A percentile compares a stretch with the other conserved stretches of the same genome.
Evolutionary conservation across 2,329 filamentous ascomycete genomes (phyloP).

Genomic region (Corinectria fuckeliana): DNA sequence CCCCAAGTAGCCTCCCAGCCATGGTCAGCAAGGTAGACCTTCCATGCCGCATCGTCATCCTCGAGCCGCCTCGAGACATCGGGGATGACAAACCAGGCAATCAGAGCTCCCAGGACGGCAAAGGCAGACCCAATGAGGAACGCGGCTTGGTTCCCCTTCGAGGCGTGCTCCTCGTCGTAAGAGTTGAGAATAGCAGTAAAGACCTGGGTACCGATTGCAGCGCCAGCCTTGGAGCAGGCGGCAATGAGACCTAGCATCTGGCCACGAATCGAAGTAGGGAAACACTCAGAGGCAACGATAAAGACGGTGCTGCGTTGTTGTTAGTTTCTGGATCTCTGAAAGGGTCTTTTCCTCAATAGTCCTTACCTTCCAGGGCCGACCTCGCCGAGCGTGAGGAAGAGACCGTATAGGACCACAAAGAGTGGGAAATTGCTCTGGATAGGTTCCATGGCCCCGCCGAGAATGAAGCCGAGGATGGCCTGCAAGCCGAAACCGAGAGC

Average conservation of each 20-base stretch:
- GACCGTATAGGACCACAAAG: constrained; percentile 58
- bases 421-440: constrained; percentile 56
- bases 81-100: constrained; percentile 33
- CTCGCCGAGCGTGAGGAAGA: constrained; percentile 56
- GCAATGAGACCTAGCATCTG: constrained; percentile 57
- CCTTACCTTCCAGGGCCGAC: constrained; percentile 55
- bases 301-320: constrained; percentile 43
- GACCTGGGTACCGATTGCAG: constrained; percentile 57
- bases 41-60: constrained; percentile 41
- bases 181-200: constrained; percentile 58
- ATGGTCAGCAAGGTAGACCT: constrained; percentile 37
- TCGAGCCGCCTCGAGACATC: constrained; percentile 37
- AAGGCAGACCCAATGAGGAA: constrained; percentile 60
- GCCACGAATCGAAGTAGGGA: constrained; percentile 56
- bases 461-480: constrained; percentile 55
- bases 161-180: constrained; percentile 43
- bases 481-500: constrained; percentile 55
- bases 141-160: constrained; percentile 55
- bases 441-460: constrained; percentile 53
- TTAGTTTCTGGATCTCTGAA: background rate
- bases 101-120: constrained; percentile 50
- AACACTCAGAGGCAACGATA: constrained; percentile 52
- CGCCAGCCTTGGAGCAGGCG: constrained; percentile 56
- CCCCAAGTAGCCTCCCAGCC: constrained; percentile 41
- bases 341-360: background rate